A percentile compares a stretch with the other conserved stretches of the same genome.
These are phyloP conservation scores for Alternaria panax DNA, from an alignment of 2,329 filamentous ascomycete species.

Conservation along the genomic window DNA sequence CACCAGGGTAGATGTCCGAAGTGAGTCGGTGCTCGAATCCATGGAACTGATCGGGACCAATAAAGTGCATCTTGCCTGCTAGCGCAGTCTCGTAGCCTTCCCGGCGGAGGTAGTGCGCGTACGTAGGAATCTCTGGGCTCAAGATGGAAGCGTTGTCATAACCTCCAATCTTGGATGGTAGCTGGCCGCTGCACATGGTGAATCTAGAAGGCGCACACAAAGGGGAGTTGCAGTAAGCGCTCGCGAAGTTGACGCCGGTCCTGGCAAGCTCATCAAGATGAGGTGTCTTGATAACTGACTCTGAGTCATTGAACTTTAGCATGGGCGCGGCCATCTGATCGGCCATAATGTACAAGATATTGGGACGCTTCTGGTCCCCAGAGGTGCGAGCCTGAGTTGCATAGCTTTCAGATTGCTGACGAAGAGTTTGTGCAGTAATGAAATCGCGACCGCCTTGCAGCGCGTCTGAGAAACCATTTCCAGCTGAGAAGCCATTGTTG, in stretches of 20 bases:
- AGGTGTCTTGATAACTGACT: slow-evolving; percentile 90
- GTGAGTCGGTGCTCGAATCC: slow-evolving; percentile 88
- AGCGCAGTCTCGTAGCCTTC: slow-evolving; percentile 89
- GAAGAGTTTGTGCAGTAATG: slow-evolving; percentile 39
- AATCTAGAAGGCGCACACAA: slow-evolving; percentile 92
- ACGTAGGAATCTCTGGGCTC: slow-evolving; percentile 84
- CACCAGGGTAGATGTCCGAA: slow-evolving; percentile 93
- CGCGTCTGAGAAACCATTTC: slow-evolving; percentile 17
- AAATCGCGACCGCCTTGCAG: slow-evolving; percentile 30
- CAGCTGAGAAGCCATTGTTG: slow-evolving; percentile 18
- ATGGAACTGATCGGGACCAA: slow-evolving; percentile 87
- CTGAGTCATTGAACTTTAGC: slow-evolving; percentile 88
- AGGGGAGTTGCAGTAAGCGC: slow-evolving; percentile 91
- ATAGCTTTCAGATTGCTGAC: slow-evolving; percentile 33
- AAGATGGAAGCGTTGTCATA: slow-evolving; percentile 92
- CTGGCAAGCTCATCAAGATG: slow-evolving; percentile 84
- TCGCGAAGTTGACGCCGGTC: slow-evolving; percentile 87
- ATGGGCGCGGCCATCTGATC: slow-evolving; percentile 92
- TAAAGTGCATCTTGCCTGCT: slow-evolving; percentile 97
- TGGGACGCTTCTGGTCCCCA: slow-evolving; percentile 61
- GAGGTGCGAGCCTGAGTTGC: slow-evolving; percentile 24
- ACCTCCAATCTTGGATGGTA: slow-evolving; percentile 89
- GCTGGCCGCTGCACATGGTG: slow-evolving; percentile 90
- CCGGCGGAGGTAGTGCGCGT: slow-evolving; percentile 86
- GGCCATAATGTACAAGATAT: slow-evolving; percentile 94